Evolutionary conservation across 306 rosid genomes (phyloP).

Genomic region (Dalbergia oliveri): DNA sequence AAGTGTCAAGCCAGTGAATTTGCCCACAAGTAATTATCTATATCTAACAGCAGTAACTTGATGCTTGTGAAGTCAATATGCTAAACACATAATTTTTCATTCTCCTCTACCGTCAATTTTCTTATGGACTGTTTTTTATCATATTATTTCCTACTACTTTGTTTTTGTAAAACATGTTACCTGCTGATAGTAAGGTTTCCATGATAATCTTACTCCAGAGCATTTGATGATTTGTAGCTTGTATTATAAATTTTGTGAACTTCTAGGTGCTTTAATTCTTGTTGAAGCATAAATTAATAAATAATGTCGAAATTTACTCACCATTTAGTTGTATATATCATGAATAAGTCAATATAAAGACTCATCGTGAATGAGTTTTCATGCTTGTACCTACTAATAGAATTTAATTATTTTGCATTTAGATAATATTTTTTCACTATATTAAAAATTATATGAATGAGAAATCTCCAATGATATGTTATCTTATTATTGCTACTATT

Average conservation of each 20-base stretch:
- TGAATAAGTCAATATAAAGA: constrained; percentile 35
- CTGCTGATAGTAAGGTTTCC: constrained; percentile 10
- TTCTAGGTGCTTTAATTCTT: background rate
- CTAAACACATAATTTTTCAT: background rate
- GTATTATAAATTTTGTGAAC: constrained; percentile 18
- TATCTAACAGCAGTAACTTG: constrained; percentile 33
- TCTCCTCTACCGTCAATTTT: constrained; percentile 22
- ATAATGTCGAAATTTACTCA: background rate
- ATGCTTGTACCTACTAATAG: constrained; percentile 28
- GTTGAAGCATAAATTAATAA: too few relatives aligned
- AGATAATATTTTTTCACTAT: constrained; percentile 30
- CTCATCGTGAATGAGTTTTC: constrained; percentile 16
- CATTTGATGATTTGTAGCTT: constrained; percentile 11
- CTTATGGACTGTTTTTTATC: constrained; percentile 10
- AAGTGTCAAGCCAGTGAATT: constrained; percentile 82
- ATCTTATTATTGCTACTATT: constrained; percentile 9
- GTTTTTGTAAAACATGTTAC: background rate
- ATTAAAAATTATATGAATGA: constrained; percentile 30
- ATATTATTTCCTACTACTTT: background rate
- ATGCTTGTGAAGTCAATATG: constrained; percentile 42
- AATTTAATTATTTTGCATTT: constrained; percentile 17
- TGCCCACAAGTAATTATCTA: constrained; percentile 79
- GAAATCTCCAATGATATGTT: constrained; percentile 32
- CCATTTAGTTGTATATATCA: background rate
- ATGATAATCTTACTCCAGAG: constrained; percentile 27